phyloP scores from a whole-genome alignment of 169 alveolate genomes.

The Theileria orientalis region DNA sequence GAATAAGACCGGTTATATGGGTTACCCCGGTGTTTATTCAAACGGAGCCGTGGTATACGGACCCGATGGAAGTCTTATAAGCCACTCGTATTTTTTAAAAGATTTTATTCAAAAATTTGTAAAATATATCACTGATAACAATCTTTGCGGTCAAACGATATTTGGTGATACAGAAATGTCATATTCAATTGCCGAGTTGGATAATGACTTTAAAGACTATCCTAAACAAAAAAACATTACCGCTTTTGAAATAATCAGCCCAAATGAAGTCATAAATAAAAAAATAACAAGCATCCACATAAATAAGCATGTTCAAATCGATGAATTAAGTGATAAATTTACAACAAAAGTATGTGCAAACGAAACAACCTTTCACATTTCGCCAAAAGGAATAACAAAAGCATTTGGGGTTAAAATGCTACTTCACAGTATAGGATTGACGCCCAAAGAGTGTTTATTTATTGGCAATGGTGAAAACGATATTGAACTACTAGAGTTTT shows the following conservation, averaged over 20 bases:
- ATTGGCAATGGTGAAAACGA: slow-evolving; percentile 57
- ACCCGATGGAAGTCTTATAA: slow-evolving; percentile 27
- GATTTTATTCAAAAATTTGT: not conserved
- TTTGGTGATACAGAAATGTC: not conserved
- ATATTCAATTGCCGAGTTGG: not conserved
- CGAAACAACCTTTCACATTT: slow-evolving; percentile 2
- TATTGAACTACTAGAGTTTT: slow-evolving; percentile 27
- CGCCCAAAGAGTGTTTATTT: slow-evolving; percentile 40
- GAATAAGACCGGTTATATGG: slow-evolving; percentile 43
- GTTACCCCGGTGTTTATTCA: slow-evolving; percentile 65
- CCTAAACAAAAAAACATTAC: slow-evolving; percentile 1
- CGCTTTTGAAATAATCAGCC: not conserved
- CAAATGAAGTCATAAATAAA: not conserved
- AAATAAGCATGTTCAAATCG: not conserved
- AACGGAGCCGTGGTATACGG: slow-evolving; percentile 61
- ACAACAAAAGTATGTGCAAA: not conserved
- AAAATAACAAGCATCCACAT: not conserved
- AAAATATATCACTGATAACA: not conserved
- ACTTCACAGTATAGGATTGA: slow-evolving; percentile 10
- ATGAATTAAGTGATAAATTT: not conserved
- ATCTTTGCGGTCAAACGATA: not conserved
- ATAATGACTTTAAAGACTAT: slow-evolving; percentile 8
- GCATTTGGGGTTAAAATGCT: slow-evolving; percentile 27
- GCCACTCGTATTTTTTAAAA: slow-evolving; percentile 10
- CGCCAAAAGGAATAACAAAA: slow-evolving; percentile 38